A percentile compares a stretch with the other conserved stretches of the same genome.
phyloP scores from a whole-genome alignment of 352 stramenopile species.

The Globisporangium yorkense region DNA sequence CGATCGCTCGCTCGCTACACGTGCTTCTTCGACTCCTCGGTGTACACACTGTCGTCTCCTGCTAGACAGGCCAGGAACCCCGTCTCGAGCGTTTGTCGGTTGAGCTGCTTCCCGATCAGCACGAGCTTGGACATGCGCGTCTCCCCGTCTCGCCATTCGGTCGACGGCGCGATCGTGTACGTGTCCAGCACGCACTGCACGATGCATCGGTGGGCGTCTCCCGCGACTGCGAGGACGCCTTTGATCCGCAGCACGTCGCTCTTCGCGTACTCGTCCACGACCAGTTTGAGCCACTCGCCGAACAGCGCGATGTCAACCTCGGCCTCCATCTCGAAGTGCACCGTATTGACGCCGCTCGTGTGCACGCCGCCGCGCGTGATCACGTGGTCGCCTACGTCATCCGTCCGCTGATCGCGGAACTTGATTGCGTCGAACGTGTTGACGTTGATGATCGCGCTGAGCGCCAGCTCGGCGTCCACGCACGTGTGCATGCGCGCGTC shows the following conservation, averaged over 20 bases:
- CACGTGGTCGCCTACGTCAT: not conserved
- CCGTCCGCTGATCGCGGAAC: conserved; percentile 19
- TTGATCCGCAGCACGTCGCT: conserved; percentile 61
- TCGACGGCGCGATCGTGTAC: conserved; percentile 61
- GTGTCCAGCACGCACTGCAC: conserved; percentile 70
- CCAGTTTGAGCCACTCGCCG: conserved; percentile 48
- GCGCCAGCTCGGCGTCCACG: conserved; percentile 42
- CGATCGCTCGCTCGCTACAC: not conserved
- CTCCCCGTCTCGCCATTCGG: conserved; percentile 26
- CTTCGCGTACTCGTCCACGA: conserved; percentile 52
- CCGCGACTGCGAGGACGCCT: conserved; percentile 42
- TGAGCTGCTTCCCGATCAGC: conserved; percentile 55
- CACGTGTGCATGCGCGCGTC: conserved; percentile 37
- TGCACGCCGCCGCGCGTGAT: conserved; percentile 23
- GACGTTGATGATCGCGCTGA: conserved; percentile 55
- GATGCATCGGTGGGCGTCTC: conserved; percentile 44
- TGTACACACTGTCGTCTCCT: not conserved
- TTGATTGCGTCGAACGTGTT: conserved; percentile 67
- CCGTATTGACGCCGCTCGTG: conserved; percentile 44
- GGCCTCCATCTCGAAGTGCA: conserved; percentile 46
- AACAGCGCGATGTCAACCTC: conserved; percentile 45
- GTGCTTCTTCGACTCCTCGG: not conserved
- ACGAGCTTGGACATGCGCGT: conserved; percentile 45
- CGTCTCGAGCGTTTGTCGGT: conserved; percentile 31
- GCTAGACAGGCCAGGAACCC: conserved; percentile 44